Conservation (phyloP, 1,139 yeast genomes). For the Yamadazyma atmosphaerica region DNA sequence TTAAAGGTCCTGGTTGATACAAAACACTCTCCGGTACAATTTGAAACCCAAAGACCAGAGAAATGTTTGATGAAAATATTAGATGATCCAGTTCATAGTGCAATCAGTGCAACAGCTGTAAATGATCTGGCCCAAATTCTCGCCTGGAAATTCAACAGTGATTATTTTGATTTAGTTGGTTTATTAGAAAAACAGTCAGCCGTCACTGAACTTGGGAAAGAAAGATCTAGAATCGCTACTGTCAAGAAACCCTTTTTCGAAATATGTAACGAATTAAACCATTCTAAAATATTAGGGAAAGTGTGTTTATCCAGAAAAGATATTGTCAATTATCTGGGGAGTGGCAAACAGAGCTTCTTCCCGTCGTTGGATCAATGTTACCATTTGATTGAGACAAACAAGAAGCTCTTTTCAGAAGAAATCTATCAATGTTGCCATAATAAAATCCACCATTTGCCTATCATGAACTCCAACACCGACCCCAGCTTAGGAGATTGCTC, state of each 20-base stretch:
- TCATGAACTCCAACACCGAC: conserved; percentile 59
- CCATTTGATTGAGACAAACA: conserved; percentile 20
- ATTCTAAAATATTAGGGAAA: conserved; percentile 37
- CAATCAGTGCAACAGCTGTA: neutral
- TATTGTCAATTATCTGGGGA: conserved; percentile 10
- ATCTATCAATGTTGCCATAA: conserved; percentile 41
- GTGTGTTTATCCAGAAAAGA: conserved; percentile 24
- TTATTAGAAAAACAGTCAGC: conserved; percentile 21
- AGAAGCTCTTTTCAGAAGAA: conserved; percentile 25
- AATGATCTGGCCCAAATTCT: conserved; percentile 4
- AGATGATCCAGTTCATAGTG: neutral
- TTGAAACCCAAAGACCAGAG: conserved; percentile 4
- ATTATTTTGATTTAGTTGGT: conserved; percentile 9
- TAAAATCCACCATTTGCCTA: conserved; percentile 64
- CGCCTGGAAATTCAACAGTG: conserved; percentile 6
- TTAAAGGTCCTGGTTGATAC: neutral
- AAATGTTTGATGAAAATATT: conserved; percentile 2
- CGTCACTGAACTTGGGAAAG: conserved; percentile 14
- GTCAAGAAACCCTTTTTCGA: conserved; percentile 46
- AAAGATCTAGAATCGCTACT: conserved; percentile 26
- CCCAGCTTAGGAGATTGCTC: conserved; percentile 84
- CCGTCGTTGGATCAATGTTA: conserved; percentile 20
- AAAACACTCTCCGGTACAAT: neutral
- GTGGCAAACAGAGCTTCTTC: conserved; percentile 17
- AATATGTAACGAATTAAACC: conserved; percentile 51